Evolutionary conservation across 2,329 filamentous ascomycete species (phyloP).

Genomic region (Nakataea oryzae): DNA sequence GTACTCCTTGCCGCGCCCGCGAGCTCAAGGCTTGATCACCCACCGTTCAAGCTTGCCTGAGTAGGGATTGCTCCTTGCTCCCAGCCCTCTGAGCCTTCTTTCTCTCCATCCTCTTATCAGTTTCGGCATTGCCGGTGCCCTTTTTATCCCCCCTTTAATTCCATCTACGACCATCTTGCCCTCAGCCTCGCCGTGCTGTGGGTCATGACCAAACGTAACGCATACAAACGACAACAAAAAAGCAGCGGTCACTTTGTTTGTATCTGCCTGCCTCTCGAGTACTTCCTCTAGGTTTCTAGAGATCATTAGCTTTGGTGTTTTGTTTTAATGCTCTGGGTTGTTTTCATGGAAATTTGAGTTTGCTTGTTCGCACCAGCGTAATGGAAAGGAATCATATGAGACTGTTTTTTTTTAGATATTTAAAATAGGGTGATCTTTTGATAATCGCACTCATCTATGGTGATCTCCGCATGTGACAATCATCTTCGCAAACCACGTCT

Average conservation of each 20-base stretch:
- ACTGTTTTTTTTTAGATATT: background rate
- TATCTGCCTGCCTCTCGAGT: background rate
- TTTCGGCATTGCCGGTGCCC: background rate
- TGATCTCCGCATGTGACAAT: background rate
- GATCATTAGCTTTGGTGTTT: background rate
- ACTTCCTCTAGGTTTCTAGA: background rate
- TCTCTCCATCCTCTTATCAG: background rate
- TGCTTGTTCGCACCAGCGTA: background rate
- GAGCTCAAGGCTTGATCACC: constrained; percentile 43
- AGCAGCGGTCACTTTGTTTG: background rate
- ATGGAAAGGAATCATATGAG: background rate
- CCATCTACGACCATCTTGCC: no score
- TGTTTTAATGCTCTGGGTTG: background rate
- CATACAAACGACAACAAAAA: background rate
- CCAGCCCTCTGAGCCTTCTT: background rate
- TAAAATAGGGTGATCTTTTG: background rate
- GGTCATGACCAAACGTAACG: no score
- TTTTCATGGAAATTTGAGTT: background rate
- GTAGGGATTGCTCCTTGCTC: background rate
- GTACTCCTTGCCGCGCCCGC: constrained; percentile 47
- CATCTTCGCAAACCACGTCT: background rate
- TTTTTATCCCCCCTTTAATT: background rate
- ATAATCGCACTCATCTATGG: background rate
- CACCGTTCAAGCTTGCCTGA: background rate
- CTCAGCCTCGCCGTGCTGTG: no score